Conservation (phyloP, 768 basidiomycete species). For the Rhizopogon vinicolor region DNA sequence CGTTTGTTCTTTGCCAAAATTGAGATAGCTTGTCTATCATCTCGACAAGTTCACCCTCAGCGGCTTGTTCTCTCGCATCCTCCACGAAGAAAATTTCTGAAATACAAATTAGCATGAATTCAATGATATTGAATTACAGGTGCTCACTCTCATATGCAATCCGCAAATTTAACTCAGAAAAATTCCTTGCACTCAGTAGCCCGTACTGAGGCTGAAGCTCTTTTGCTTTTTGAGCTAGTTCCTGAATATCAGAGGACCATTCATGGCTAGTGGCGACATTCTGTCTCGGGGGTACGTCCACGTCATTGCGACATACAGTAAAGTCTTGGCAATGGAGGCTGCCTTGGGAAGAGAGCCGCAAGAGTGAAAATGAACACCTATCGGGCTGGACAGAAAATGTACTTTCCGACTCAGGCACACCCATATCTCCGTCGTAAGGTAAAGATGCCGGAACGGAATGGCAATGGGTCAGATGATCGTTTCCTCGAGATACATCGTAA, state of each 20-base stretch:
- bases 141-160: slow-evolving; percentile 51
- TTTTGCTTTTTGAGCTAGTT: slow-evolving; percentile 25
- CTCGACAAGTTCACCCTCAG: slow-evolving; percentile 36
- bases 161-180: slow-evolving; percentile 43
- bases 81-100: slow-evolving; percentile 37
- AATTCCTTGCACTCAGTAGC: slow-evolving; percentile 40
- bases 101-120: slow-evolving; percentile 8
- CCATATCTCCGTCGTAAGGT: slow-evolving; percentile 20
- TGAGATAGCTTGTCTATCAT: slow-evolving; percentile 48
- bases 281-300: slow-evolving; percentile 2
- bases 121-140: slow-evolving; percentile 13
- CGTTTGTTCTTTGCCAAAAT: slow-evolving; percentile 52
- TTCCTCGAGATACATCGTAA: slow-evolving; percentile 52
- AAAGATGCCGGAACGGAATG: slow-evolving; percentile 38
- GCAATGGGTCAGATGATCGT: slow-evolving; percentile 38
- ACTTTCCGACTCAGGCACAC: slow-evolving; percentile 27
- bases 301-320: slow-evolving; percentile 8
- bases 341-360: slow-evolving; percentile 46
- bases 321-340: slow-evolving; percentile 42
- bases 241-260: slow-evolving; percentile 38
- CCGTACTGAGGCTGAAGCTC: slow-evolving; percentile 34
- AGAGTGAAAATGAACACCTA: slow-evolving; percentile 28
- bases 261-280: slow-evolving; percentile 14
- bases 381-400: slow-evolving; percentile 26
- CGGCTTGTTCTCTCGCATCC: slow-evolving; percentile 26